Conservation (phyloP, 768 basidiomycete genomes). For the Lentinula sp. region DNA sequence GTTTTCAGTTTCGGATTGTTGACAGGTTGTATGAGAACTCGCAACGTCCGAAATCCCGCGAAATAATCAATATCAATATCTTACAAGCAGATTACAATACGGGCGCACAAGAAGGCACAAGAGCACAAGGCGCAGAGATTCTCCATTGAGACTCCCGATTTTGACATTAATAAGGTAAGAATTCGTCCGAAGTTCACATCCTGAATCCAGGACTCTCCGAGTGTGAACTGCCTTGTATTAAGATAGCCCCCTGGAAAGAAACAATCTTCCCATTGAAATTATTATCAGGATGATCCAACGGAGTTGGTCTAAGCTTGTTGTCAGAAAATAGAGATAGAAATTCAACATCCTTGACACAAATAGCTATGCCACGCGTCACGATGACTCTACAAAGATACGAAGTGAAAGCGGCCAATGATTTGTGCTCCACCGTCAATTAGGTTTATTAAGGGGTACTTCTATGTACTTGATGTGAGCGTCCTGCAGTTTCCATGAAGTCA, state of each 20-base stretch:
- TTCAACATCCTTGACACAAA: neutral
- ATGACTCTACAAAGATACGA: too few species aligned
- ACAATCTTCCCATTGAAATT: neutral
- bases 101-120: neutral
- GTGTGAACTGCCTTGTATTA: neutral
- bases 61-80: neutral
- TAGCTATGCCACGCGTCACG: neutral
- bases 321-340: neutral
- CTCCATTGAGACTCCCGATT: neutral
- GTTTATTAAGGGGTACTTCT: too few species aligned
- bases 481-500: too few species aligned
- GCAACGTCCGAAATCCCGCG: neutral
- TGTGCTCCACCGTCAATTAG: too few species aligned
- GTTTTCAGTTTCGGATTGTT: neutral
- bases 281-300: neutral
- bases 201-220: too few species aligned
- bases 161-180: neutral
- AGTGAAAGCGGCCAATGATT: too few species aligned
- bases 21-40: neutral
- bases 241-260: neutral
- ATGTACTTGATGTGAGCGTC: too few species aligned
- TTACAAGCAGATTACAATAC: neutral
- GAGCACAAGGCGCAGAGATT: neutral
- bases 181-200: neutral
- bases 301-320: neutral